Base-by-base conservation (phyloP, 2,329 filamentous ascomycete species). In the Biscogniauxia mediterranea region DNA sequence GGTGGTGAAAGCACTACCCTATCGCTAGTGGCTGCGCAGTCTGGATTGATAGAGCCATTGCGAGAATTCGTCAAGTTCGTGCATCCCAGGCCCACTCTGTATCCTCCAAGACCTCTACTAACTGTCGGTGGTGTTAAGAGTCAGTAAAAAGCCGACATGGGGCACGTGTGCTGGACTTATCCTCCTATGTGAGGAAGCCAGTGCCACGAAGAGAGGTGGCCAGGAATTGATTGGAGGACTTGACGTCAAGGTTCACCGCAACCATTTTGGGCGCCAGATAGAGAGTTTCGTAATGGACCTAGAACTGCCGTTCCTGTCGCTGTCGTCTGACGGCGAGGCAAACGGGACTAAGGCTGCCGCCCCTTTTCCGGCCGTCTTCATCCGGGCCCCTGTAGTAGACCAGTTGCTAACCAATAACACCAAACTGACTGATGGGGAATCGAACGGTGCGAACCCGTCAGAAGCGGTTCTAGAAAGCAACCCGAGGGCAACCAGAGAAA, bases 1-100 rank as follows among this genome's bases (percentile, higher is more conserved):
- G 95, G 95, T 57, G 95, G 95, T 64, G 95, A 99, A 77, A 97
- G 92, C 77, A 98, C 95, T 1, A 89, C 94, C 3, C 96, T 99
- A 68, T 92, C 92, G 11, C 84, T 97, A 28, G 91, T 97, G 17
- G 95, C 95, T 3, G 87, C 87, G 21, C 85, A 93, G 65, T 92
- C 90, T 0, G 88, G 89, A 17, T 79, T 99, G 42, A 79, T 99
- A 59, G 92, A 96, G 69, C 93, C 93, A 2, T 78, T 99, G 64
- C 82, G 92, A 57, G 85, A 93, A 32, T 99, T 97, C 76, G 93
- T 98, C 72, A 97, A 97, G 89, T 94, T 78, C 73, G 85, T 80
- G 5, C 8, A 49, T 15, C 2, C 49, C 26, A 25, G 1, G 5
- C 9, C 9, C 7, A 26, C 20, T 5, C n/a, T 28, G 13, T 13